Conservation (phyloP, 176 grass and related monocot species). For the Cymbopogon citratus region DNA sequence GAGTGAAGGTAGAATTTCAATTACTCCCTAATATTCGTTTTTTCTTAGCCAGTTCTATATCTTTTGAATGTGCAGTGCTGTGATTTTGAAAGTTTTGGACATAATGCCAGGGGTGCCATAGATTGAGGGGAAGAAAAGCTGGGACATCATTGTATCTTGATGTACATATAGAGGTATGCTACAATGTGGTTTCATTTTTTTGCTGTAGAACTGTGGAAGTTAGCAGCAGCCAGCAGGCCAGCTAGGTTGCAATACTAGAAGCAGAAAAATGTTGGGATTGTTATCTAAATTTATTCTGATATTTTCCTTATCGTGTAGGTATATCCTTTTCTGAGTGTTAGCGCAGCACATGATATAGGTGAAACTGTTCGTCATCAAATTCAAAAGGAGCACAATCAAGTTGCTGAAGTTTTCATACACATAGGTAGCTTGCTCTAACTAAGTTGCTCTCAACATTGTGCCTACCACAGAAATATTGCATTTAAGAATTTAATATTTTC, state of each 20-base stretch:
- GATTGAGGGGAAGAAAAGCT: constrained; percentile 93
- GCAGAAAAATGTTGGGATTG: background rate
- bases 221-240: background rate
- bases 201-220: constrained; percentile 5
- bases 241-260: constrained; percentile 1
- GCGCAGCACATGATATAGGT: constrained; percentile 90
- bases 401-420: constrained; percentile 93
- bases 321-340: constrained; percentile 87
- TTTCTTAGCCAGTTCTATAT: background rate
- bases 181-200: constrained; percentile 3
- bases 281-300: constrained; percentile 10
- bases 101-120: constrained; percentile 71
- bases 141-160: constrained; percentile 92
- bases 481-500: background rate
- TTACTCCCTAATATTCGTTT: constrained; percentile 1
- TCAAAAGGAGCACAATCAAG: constrained; percentile 75
- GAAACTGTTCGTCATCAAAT: constrained; percentile 88
- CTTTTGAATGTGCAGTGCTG: background rate
- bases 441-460: constrained; percentile 13
- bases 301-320: constrained; percentile 48
- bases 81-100: constrained; percentile 5
- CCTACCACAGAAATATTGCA: background rate
- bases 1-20: constrained; percentile 73
- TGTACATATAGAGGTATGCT: constrained; percentile 91
- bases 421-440: constrained; percentile 51